Evolutionary conservation across 2,329 filamentous ascomycete species (phyloP).

Genomic region (Teratosphaeria viscida): DNA sequence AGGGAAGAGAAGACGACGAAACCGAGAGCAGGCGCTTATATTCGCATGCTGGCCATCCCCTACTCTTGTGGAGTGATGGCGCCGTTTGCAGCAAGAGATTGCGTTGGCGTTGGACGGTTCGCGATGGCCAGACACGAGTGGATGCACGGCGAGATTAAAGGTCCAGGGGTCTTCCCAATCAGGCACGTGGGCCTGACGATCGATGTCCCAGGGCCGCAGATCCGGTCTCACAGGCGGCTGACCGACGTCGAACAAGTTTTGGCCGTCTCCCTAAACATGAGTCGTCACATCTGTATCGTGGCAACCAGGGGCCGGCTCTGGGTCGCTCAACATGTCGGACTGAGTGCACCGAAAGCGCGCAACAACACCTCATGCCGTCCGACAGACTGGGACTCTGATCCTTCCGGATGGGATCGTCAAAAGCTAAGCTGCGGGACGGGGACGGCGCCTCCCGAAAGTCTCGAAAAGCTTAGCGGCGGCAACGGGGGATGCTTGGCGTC

Average conservation of each 20-base stretch:
- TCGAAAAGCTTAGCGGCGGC: neutral
- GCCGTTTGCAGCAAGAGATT: conserved; percentile 1
- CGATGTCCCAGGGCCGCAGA: neutral
- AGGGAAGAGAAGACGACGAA: neutral
- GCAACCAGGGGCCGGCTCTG: neutral
- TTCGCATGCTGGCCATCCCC: neutral
- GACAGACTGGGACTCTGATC: neutral
- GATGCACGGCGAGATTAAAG: neutral
- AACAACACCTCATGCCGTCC: neutral
- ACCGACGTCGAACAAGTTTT: neutral
- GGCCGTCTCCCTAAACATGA: neutral
- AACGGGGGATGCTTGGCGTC: neutral
- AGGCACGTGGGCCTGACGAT: neutral
- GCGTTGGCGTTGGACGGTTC: neutral
- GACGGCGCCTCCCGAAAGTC: neutral
- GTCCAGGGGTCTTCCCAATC: neutral
- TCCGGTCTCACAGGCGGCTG: neutral
- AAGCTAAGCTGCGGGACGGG: neutral
- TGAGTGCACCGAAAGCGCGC: neutral
- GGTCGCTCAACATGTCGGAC: neutral
- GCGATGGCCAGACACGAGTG: conserved; percentile 1
- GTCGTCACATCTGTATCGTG: neutral
- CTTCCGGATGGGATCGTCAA: no score
- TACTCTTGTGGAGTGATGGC: neutral
- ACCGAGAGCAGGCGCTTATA: conserved; percentile 1